phyloP scores from a whole-genome alignment of 1,284 basidiomycete species.

The Porogramme epimiltina region DNA sequence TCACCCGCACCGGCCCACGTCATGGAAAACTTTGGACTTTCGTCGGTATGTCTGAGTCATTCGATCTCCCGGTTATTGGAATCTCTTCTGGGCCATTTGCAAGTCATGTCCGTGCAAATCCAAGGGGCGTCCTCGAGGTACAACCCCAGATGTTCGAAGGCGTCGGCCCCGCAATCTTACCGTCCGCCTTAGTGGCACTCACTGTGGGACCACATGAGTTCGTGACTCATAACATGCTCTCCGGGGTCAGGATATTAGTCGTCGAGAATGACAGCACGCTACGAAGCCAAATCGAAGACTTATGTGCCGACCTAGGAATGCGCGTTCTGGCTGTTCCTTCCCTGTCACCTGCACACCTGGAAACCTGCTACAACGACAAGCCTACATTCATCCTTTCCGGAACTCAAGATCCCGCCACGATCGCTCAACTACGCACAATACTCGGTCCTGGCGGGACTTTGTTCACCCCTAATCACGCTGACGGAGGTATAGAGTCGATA shows the following conservation, averaged over 20 bases:
- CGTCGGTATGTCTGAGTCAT: constrained; percentile 6
- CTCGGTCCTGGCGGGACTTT: constrained; percentile 33
- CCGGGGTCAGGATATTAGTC: constrained; percentile 9
- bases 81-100: constrained; percentile 7
- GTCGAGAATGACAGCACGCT: constrained; percentile 6
- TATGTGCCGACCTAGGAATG: constrained; percentile 5
- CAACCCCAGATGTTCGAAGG: background rate
- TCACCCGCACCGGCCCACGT: constrained; percentile 6
- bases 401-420: background rate
- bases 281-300: constrained; percentile 2
- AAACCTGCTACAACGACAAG: background rate
- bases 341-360: constrained; percentile 2
- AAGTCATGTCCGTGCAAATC: constrained; percentile 11
- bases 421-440: constrained; percentile 61
- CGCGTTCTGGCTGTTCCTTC: background rate
- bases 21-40: constrained; percentile 1
- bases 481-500: background rate
- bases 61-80: constrained; percentile 8
- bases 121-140: constrained; percentile 4
- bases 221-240: constrained; percentile 7
- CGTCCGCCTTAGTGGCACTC: constrained; percentile 6
- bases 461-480: constrained; percentile 4
- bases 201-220: constrained; percentile 10
- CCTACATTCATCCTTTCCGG: constrained; percentile 20
- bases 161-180: background rate